Evolutionary conservation across 345 rosid species (phyloP).

Genomic region (Combretum micranthum): DNA sequence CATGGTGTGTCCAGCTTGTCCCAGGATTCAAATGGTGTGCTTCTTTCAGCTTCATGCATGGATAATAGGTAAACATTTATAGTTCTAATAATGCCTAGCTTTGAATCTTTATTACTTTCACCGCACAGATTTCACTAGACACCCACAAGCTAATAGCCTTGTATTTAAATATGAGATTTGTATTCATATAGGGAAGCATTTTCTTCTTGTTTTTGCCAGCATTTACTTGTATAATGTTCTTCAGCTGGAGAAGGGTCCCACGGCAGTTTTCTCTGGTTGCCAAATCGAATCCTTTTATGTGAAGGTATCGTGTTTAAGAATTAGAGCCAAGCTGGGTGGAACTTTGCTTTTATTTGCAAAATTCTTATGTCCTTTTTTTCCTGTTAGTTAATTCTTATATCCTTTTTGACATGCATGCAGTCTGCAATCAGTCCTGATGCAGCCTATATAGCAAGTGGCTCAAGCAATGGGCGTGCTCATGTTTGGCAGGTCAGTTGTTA

Average conservation of each 20-base stretch:
- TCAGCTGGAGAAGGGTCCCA: conserved; percentile 80
- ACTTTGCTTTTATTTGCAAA: not conserved
- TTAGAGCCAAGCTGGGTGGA: not conserved
- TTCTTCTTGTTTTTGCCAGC: conserved; percentile 27
- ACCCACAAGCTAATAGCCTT: too few species aligned
- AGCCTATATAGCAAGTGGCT: conserved; percentile 69
- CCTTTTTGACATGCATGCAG: conserved; percentile 28
- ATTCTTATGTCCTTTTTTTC: not conserved
- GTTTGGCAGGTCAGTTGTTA: conserved; percentile 72
- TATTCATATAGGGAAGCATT: too few species aligned
- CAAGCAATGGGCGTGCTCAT: conserved; percentile 78
- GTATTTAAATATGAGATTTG: too few species aligned
- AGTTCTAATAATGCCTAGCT: too few species aligned
- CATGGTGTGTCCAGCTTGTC: conserved; percentile 87
- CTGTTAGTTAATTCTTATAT: too few species aligned
- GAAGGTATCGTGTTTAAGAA: conserved; percentile 39
- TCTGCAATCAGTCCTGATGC: conserved; percentile 92
- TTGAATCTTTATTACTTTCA: not conserved
- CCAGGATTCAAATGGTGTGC: conserved; percentile 72
- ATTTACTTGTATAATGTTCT: conserved; percentile 69
- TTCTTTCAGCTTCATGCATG: conserved; percentile 89
- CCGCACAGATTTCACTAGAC: not conserved
- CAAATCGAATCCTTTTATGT: conserved; percentile 77
- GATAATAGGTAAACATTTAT: conserved; percentile 54
- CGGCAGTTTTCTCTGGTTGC: conserved; percentile 59